These are phyloP conservation scores for Microdochium nivale DNA, from an alignment of 2,329 filamentous ascomycete species.

Conservation along the genomic window DNA sequence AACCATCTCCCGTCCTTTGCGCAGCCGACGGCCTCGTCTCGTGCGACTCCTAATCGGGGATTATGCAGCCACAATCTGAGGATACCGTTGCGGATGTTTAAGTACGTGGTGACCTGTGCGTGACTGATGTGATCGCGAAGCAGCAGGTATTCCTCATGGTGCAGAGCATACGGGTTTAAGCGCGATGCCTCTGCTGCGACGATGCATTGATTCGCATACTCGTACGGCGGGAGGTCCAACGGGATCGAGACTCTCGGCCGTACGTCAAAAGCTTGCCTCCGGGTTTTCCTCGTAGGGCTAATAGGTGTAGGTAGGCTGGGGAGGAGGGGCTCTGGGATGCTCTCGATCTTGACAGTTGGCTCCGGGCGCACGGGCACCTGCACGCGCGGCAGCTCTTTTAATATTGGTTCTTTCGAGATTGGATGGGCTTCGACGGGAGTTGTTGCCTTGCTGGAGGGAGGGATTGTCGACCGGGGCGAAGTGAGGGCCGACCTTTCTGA, in stretches of 20 bases:
- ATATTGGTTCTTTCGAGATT: conserved; percentile 25
- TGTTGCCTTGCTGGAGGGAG: conserved; percentile 52
- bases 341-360: background rate
- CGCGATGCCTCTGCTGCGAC: conserved; percentile 82
- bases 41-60: conserved; percentile 71
- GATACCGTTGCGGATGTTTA: conserved; percentile 94
- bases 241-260: conserved; percentile 80
- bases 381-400: conserved; percentile 17
- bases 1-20: conserved; percentile 84
- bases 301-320: conserved; percentile 14
- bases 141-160: conserved; percentile 74
- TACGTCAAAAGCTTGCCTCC: conserved; percentile 44
- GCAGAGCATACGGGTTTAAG: conserved; percentile 80
- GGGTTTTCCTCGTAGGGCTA: conserved; percentile 15
- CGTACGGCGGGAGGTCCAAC: conserved; percentile 56
- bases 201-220: conserved; percentile 89
- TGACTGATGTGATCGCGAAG: conserved; percentile 76
- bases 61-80: conserved; percentile 83
- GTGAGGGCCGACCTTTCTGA: conserved; percentile 49
- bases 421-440: conserved; percentile 43
- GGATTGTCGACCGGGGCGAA: conserved; percentile 38
- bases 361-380: background rate
- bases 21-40: conserved; percentile 83
- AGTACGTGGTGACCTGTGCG: conserved; percentile 84
- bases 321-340: conserved; percentile 6